These are phyloP conservation scores for Candida ovalis DNA, from an alignment of 805 yeast genomes.

Conservation along the genomic window DNA sequence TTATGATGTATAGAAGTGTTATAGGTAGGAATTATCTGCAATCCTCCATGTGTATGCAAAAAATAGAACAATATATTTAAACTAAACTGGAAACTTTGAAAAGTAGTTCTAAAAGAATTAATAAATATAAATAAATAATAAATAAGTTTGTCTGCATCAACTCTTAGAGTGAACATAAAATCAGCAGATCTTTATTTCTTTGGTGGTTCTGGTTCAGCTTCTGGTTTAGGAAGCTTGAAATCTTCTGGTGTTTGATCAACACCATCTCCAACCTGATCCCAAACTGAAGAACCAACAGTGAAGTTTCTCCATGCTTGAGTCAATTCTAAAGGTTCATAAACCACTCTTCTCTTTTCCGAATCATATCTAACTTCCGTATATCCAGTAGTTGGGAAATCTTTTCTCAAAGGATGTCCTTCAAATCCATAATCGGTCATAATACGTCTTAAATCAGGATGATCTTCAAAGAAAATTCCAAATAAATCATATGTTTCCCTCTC, in stretches of 20 bases:
- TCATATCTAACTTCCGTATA: slow-evolving; percentile 88
- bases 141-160: too few relatives aligned
- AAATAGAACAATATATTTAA: neutral
- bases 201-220: slow-evolving; percentile 41
- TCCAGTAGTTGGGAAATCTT: slow-evolving; percentile 91
- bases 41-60: neutral
- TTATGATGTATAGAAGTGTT: neutral
- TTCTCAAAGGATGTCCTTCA: slow-evolving; percentile 87
- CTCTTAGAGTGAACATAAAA: too few relatives aligned
- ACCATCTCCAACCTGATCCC: slow-evolving; percentile 92
- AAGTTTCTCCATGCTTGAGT: slow-evolving; percentile 93
- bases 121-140: slow-evolving; percentile 13
- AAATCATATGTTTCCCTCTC: slow-evolving; percentile 88
- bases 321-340: slow-evolving; percentile 85
- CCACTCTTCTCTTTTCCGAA: slow-evolving; percentile 85
- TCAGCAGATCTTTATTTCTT: slow-evolving; percentile 24
- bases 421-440: slow-evolving; percentile 90
- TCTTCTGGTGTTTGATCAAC: slow-evolving; percentile 75
- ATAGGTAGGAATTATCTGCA: too few relatives aligned
- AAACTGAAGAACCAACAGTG: slow-evolving; percentile 80
- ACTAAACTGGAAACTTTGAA: neutral
- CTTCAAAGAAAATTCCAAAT: slow-evolving; percentile 83
- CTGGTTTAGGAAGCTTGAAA: slow-evolving; percentile 82
- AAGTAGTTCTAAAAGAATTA: neutral
- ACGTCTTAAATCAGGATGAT: slow-evolving; percentile 86